These are phyloP conservation scores for Leccinum aurantiacum DNA, from an alignment of 768 basidiomycete species.

Conservation along the genomic window DNA sequence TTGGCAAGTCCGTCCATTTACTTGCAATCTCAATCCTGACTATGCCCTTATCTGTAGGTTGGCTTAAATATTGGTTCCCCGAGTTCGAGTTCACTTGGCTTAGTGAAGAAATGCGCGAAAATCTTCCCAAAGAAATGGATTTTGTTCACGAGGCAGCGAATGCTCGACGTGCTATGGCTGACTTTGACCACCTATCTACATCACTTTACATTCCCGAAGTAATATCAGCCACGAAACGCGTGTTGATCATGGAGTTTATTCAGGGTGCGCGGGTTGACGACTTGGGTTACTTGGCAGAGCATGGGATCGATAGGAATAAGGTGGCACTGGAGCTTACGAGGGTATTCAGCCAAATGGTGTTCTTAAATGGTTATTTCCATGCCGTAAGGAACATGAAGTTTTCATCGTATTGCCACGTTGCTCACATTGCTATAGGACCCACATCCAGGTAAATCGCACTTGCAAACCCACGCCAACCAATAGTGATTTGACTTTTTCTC, in stretches of 20 bases:
- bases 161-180: conserved; percentile 62
- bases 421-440: conserved; percentile 60
- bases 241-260: conserved; percentile 94
- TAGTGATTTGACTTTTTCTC: not conserved
- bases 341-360: conserved; percentile 96
- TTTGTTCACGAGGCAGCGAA: conserved; percentile 89
- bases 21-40: not conserved
- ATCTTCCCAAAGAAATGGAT: conserved; percentile 92
- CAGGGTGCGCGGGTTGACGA: conserved; percentile 89
- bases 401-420: conserved; percentile 3
- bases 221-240: conserved; percentile 75
- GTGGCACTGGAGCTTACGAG: conserved; percentile 87
- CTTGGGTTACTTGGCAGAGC: conserved; percentile 72
- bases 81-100: conserved; percentile 96
- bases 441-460: conserved; percentile 62
- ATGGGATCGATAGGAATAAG: conserved; percentile 89
- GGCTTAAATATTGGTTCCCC: conserved; percentile 93
- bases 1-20: conserved; percentile 43
- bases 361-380: conserved; percentile 89
- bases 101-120: conserved; percentile 90
- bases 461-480: conserved; percentile 2
- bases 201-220: conserved; percentile 90
- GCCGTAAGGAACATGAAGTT: conserved; percentile 49
- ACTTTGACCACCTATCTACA: conserved; percentile 70
- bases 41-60: conserved; percentile 41